Conservation (phyloP, 805 yeast species). For the Candida oleophila region DNA sequence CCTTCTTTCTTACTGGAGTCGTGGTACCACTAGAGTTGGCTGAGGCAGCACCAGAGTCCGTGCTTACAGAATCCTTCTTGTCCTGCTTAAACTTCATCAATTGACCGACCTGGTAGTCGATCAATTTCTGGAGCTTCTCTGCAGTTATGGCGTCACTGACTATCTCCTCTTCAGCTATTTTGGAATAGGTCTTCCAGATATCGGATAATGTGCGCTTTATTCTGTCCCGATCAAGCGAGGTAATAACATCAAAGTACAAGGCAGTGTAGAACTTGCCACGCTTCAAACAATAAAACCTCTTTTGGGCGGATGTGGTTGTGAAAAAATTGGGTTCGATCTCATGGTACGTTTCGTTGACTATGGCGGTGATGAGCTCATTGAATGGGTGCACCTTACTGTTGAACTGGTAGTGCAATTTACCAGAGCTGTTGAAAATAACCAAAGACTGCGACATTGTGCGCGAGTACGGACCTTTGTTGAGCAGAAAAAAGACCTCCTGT, state of each 20-base stretch:
- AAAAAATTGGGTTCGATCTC: slow-evolving; percentile 33
- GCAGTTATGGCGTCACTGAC: slow-evolving; percentile 12
- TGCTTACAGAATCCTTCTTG: neutral
- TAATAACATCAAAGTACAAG: slow-evolving; percentile 37
- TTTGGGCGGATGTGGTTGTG: slow-evolving; percentile 30
- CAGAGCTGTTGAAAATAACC: slow-evolving; percentile 35
- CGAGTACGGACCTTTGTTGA: neutral
- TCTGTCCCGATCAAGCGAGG: slow-evolving; percentile 39
- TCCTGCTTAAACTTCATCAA: slow-evolving; percentile 30
- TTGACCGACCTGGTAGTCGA: slow-evolving; percentile 39
- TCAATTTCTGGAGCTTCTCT: slow-evolving; percentile 29
- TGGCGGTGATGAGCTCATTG: slow-evolving; percentile 34
- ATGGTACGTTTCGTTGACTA: slow-evolving; percentile 34
- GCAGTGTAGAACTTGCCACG: slow-evolving; percentile 31
- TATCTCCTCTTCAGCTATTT: slow-evolving; percentile 23
- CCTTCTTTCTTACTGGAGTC: slow-evolving; percentile 7
- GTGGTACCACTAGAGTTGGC: slow-evolving; percentile 9
- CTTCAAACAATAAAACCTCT: slow-evolving; percentile 33
- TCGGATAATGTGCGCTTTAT: slow-evolving; percentile 30
- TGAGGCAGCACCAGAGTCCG: neutral
- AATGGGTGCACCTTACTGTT: slow-evolving; percentile 37
- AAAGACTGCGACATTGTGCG: slow-evolving; percentile 39
- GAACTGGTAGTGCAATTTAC: slow-evolving; percentile 34
- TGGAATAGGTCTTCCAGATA: slow-evolving; percentile 31
- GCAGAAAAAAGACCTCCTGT: too few relatives aligned